Evolutionary conservation across 2,329 filamentous ascomycete genomes (phyloP), one percentile per base, ranked within the genome.

Genomic region (Verticillium nubilum): DNA sequence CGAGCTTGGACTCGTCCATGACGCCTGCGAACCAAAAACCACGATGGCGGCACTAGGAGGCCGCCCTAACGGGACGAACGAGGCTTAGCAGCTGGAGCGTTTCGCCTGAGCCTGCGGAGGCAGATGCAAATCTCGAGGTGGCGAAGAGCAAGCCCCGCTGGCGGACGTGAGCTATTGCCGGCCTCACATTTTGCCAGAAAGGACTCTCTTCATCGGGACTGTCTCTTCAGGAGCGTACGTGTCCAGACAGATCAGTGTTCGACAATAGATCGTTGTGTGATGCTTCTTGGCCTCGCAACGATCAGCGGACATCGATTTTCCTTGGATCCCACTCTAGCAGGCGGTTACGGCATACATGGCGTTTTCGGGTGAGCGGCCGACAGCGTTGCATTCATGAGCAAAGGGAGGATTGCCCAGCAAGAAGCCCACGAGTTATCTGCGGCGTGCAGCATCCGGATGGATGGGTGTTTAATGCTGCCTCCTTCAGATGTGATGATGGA

Each of bases 31-130:
- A 74, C 52, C 65, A 62, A 55, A 82, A 77, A 66, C 82, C 82
- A 15, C 76, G 78, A 60, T 85, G 82, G 82, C 76, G 79, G 58
- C 74, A 67, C 59, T 78, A 68, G 59, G 37, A 58, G 31, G 52
- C 53, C 13, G 50, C 19, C 28, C 57, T 63, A 42, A 33, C 35
- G 2, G 23, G 53, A 15, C 58, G 55, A 15, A 50, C 56, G 56
- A 60, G 55, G 26, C n/a, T 26, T 1, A 26, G 28, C 26, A 53
- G 58, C 28, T 57, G 42, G 35, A 37, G 56, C 53, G 29, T 23
- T 15, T 15, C 17, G 10, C 13, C 37, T 37, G 25, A 54, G 26
- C 15, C 26, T 17, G 42, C 52, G 5, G 28, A 50, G 17, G 28
- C n/a, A 13, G 26, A 31, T 4, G 17, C 54, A 23, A 31, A 50